A percentile compares a stretch with the other conserved stretches of the same genome.
Conservation (phyloP, 768 basidiomycete species). For the Rhodotorula taiwanensis region DNA sequence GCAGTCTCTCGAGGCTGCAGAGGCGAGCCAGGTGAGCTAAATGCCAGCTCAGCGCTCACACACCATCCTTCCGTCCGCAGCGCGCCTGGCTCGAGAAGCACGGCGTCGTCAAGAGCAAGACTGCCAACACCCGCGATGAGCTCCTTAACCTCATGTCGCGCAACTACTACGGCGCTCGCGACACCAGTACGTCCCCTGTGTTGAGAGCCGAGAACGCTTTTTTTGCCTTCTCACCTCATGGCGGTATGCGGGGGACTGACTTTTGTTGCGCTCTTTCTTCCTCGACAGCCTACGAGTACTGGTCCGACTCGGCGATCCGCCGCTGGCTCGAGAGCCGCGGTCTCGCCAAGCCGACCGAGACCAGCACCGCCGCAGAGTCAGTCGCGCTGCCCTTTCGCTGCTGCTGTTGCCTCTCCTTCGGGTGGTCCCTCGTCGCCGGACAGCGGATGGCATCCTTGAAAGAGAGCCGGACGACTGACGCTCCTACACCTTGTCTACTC, state of each 20-base stretch:
- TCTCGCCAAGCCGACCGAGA: slow-evolving; percentile 32
- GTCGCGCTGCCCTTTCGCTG: slow-evolving; percentile 2
- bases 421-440: too few relatives aligned
- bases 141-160: slow-evolving; percentile 62
- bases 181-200: slow-evolving; percentile 27
- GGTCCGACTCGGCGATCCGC: slow-evolving; percentile 38
- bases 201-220: too few relatives aligned
- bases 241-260: too few relatives aligned
- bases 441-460: too few relatives aligned
- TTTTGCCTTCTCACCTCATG: neutral
- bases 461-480: too few relatives aligned
- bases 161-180: slow-evolving; percentile 60
- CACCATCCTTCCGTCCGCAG: slow-evolving; percentile 44
- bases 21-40: too few relatives aligned
- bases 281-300: slow-evolving; percentile 34
- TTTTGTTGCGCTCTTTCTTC: neutral
- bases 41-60: slow-evolving; percentile 9
- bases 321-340: slow-evolving; percentile 38
- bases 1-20: neutral
- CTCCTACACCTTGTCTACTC: too few relatives aligned
- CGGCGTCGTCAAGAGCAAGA: slow-evolving; percentile 59
- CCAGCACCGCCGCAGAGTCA: slow-evolving; percentile 24
- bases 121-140: slow-evolving; percentile 57
- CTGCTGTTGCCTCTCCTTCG: too few relatives aligned
- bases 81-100: slow-evolving; percentile 77